These are phyloP conservation scores for Flagelloscypha sp. DNA, from an alignment of 768 basidiomycete genomes.

Conservation along the genomic window DNA sequence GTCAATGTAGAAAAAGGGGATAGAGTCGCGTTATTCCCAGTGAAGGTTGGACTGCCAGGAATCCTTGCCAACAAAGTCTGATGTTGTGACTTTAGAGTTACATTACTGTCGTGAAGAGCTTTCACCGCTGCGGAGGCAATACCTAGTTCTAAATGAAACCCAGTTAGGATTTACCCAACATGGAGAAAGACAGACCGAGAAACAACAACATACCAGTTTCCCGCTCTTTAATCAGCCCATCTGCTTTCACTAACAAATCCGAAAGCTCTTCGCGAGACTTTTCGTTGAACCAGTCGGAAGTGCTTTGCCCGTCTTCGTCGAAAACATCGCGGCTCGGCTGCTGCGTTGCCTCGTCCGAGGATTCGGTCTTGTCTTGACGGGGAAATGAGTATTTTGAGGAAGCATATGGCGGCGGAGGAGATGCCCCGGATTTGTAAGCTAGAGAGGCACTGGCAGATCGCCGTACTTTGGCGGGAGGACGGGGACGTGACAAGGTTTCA, in stretches of 20 bases:
- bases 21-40: no score
- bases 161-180: constrained; percentile 1
- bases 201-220: constrained; percentile 52
- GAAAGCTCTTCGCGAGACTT: constrained; percentile 69
- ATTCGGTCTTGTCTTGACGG: constrained; percentile 20
- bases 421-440: constrained; percentile 25
- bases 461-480: constrained; percentile 62
- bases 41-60: constrained; percentile 34
- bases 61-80: constrained; percentile 61
- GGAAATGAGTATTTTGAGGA: constrained; percentile 29
- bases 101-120: constrained; percentile 60
- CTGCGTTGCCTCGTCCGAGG: constrained; percentile 19
- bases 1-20: constrained; percentile 30
- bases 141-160: constrained; percentile 58
- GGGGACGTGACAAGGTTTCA: constrained; percentile 43
- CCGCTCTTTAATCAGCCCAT: constrained; percentile 65
- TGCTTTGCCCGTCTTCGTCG: constrained; percentile 10
- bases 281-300: constrained; percentile 48
- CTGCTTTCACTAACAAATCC: constrained; percentile 62
- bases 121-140: constrained; percentile 63
- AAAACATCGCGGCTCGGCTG: constrained; percentile 15
- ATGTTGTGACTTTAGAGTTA: constrained; percentile 62
- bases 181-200: constrained; percentile 6
- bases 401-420: constrained; percentile 54
- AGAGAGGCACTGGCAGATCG: constrained; percentile 30